Base-by-base conservation (phyloP, 2,329 filamentous ascomycete genomes). In the Tolypocladium ovalisporum region DNA sequence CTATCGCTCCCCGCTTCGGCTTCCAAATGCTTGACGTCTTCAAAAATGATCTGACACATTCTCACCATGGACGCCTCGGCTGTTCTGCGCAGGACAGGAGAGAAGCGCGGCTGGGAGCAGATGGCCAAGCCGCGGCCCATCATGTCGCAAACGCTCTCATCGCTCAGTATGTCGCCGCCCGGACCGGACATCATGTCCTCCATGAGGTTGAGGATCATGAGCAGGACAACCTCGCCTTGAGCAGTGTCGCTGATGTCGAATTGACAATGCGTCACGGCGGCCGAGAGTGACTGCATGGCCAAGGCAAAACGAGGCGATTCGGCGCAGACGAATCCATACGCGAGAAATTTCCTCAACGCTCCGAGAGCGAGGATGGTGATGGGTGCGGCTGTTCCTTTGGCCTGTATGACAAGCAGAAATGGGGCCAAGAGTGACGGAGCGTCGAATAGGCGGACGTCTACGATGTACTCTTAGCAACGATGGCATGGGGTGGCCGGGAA, bases 21-120 rank as follows among this genome's bases (percentile, higher is more conserved):
- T 65, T 95, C 90, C 9, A 97, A 76, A 62, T 92, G 86, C 71
- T 96, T 96, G 55, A 99, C 76, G 59, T 95, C 86, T 71, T 92
- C 89, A 69, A 99, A 99, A 66, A 99, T 96, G 63, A 96, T 91
- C 73, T 99, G 94, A 69, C 94, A 97, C 94, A 99, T 99, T 63
- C 90, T 90, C 52, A 97, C 90, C 92, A 99, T 97, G 56, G 91
- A 88, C 67, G 96, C 94, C 73, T 99, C 94, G 2, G 94, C 94
- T 24, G 92, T 96, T 62, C 92, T 83, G 62, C 93, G 85, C 56
- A 99, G 76, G 4, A 97, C 85, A 65, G 97, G 92, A 12, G 92
- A 97, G 60, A 97, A 85, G 57, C 93, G 85, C 57, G 89, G 84
- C 68, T 97, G 92, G 62, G 93, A 99, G 76, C 94, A 99, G 78